Conservation (phyloP, 768 basidiomycete genomes). For the Mycena leptocephala region DNA sequence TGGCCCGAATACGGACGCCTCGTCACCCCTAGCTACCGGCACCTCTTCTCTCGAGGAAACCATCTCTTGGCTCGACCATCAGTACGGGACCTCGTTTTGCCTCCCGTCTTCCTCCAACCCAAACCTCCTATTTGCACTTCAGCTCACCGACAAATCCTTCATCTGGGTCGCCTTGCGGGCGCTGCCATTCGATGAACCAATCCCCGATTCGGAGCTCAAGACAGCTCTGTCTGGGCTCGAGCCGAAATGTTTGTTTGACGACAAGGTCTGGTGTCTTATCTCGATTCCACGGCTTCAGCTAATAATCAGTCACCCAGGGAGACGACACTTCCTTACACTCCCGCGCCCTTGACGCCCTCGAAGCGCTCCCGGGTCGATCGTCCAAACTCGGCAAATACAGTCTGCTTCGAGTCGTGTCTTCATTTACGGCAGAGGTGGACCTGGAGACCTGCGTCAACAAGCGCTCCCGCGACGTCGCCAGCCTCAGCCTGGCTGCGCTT, state of each 20-base stretch:
- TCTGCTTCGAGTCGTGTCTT: conserved; percentile 3
- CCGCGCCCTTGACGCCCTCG: neutral
- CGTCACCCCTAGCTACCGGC: neutral
- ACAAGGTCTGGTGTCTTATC: neutral
- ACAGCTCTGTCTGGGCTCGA: neutral
- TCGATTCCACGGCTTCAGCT: neutral
- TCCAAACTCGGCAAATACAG: neutral
- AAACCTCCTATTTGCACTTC: conserved; percentile 4
- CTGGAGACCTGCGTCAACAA: neutral
- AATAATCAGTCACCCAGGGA: neutral
- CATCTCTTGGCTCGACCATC: conserved; percentile 5
- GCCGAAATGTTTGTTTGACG: neutral
- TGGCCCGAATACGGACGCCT: neutral
- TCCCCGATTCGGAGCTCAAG: neutral
- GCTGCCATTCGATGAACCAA: neutral
- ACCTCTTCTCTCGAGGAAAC: neutral
- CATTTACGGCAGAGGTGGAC: neutral
- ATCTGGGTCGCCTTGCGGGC: conserved; percentile 13
- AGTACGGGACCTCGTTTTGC: conserved; percentile 6
- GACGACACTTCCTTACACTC: neutral
- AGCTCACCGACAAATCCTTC: conserved; percentile 11
- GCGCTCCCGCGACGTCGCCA: conserved; percentile 8
- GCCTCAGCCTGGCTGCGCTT: neutral
- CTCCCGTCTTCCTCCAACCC: neutral
- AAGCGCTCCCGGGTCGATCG: neutral